Conservation (phyloP, 805 yeast genomes). For the Zygosaccharomyces gambellarensis region DNA sequence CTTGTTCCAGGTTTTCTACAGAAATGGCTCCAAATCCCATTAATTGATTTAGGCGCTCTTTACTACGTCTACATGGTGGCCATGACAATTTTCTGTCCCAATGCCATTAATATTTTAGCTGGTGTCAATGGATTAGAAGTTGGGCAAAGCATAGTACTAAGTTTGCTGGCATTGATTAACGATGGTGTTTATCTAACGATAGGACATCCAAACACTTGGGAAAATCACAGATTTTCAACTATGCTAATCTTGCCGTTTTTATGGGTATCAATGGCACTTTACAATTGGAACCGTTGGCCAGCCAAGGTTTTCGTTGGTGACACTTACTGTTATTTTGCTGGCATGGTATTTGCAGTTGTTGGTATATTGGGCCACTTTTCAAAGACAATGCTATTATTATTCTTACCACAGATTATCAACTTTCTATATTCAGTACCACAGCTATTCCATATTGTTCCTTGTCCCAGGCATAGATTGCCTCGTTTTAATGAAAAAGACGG, state of each 20-base stretch:
- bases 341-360: slow-evolving; percentile 97
- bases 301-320: slow-evolving; percentile 95
- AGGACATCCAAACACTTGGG: slow-evolving; percentile 54
- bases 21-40: slow-evolving; percentile 32
- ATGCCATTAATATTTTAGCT: slow-evolving; percentile 91
- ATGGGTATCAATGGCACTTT: slow-evolving; percentile 74
- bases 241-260: slow-evolving; percentile 78
- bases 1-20: slow-evolving; percentile 70
- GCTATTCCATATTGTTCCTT: slow-evolving; percentile 76
- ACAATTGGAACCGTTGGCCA: slow-evolving; percentile 84
- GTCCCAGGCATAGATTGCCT: slow-evolving; percentile 95
- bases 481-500: slow-evolving; percentile 63
- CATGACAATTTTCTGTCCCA: slow-evolving; percentile 89
- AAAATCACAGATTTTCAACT: slow-evolving; percentile 77
- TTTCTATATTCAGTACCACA: slow-evolving; percentile 92
- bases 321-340: slow-evolving; percentile 95
- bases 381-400: slow-evolving; percentile 79
- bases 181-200: slow-evolving; percentile 66
- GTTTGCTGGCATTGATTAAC: slow-evolving; percentile 63
- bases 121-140: slow-evolving; percentile 97
- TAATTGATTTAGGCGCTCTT: slow-evolving; percentile 67
- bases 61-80: slow-evolving; percentile 90
- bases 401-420: slow-evolving; percentile 87
- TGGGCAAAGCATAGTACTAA: slow-evolving; percentile 84
- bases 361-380: slow-evolving; percentile 96